A percentile compares a stretch with the other conserved stretches of the same genome.
These are phyloP conservation scores for Phytophthora litchii DNA, from an alignment of 352 stramenopile species.

Conservation along the genomic window DNA sequence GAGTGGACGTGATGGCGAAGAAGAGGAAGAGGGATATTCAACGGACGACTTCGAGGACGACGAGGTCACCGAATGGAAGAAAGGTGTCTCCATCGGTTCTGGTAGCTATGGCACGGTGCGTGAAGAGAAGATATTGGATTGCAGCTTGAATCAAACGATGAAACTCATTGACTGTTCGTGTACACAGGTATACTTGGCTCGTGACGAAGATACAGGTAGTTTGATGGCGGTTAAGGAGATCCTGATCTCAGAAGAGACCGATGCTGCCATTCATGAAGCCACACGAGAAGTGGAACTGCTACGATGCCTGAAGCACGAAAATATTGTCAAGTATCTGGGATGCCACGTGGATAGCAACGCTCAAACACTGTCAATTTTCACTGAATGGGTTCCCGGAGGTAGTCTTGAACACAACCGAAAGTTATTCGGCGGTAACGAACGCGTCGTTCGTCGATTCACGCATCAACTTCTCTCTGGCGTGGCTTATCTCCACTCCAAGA, in stretches of 20 bases:
- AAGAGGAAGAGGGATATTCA: conserved; percentile 38
- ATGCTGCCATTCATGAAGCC: conserved; percentile 42
- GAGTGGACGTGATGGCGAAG: not conserved
- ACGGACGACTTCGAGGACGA: conserved; percentile 56
- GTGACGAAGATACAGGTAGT: conserved; percentile 89
- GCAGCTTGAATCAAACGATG: too few species aligned
- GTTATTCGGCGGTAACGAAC: conserved; percentile 77
- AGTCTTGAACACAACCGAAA: conserved; percentile 85
- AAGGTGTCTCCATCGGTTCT: conserved; percentile 58
- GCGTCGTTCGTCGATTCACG: conserved; percentile 76
- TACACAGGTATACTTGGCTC: conserved; percentile 85
- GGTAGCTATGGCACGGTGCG: conserved; percentile 69
- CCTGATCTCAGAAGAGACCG: conserved; percentile 44
- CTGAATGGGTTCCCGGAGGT: conserved; percentile 89
- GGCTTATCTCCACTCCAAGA: conserved; percentile 86
- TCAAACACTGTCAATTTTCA: conserved; percentile 90
- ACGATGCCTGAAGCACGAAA: conserved; percentile 84
- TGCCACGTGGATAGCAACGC: conserved; percentile 73
- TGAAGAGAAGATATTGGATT: not conserved
- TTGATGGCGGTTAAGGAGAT: conserved; percentile 88
- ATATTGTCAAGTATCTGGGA: conserved; percentile 94
- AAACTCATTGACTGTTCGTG: not conserved
- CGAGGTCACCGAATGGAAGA: conserved; percentile 64
- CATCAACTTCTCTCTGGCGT: conserved; percentile 86
- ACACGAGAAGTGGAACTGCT: conserved; percentile 89